Evolutionary conservation across 75 land plant species (phyloP).

Genomic region (Cryptomeria japonica): DNA sequence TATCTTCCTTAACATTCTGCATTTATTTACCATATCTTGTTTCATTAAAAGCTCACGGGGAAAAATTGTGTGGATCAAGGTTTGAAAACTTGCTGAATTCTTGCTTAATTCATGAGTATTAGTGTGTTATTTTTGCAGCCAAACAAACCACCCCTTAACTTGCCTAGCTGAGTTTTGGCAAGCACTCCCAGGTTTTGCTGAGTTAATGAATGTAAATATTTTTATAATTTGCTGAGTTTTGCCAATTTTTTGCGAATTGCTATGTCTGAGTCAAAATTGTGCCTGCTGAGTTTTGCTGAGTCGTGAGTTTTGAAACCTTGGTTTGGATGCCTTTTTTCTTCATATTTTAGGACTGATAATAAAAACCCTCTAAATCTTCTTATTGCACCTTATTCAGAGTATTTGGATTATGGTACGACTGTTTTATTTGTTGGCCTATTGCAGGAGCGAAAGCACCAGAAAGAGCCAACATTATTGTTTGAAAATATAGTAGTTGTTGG

Average conservation of each 20-base stretch:
- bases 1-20: not conserved
- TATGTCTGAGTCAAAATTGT: too few relatives aligned
- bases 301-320: not conserved
- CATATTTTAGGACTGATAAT: not conserved
- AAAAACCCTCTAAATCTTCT: not conserved
- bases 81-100: too few relatives aligned
- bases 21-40: not conserved
- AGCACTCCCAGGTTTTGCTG: too few relatives aligned
- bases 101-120: too few relatives aligned
- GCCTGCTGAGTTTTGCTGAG: too few relatives aligned
- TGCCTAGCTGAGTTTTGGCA: too few relatives aligned
- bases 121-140: too few relatives aligned
- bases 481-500: conserved; percentile 80
- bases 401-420: not conserved
- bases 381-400: not conserved
- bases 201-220: too few relatives aligned
- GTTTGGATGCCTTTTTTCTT: not conserved
- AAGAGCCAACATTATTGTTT: conserved; percentile 63
- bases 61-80: too few relatives aligned
- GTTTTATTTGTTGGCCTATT: not conserved
- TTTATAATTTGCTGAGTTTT: too few relatives aligned
- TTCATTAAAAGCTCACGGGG: not conserved
- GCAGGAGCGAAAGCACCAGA: conserved; percentile 54
- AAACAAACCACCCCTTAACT: too few relatives aligned
- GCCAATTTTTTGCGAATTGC: too few relatives aligned